Base-by-base conservation (phyloP, 108 stramenopile genomes). In the Skeletonema marinoi region DNA sequence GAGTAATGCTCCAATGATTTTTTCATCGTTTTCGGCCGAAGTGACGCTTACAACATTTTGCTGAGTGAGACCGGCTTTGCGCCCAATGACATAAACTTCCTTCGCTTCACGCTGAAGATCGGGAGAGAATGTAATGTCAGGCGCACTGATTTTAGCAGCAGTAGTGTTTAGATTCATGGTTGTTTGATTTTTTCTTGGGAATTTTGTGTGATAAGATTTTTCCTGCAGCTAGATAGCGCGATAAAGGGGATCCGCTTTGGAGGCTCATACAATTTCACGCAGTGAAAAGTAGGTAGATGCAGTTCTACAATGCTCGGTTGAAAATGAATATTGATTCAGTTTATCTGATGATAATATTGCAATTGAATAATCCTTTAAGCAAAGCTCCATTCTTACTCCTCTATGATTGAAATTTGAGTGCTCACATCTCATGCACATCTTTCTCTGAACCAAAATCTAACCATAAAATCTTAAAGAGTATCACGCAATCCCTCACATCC, bases 401-500 rank as follows among this genome's bases (percentile, higher is more conserved):
- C 3, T 21, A 25, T 17, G 19, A 25, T 56, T n/a, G 44, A 46
- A 46, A 56, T 9, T 25, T 21, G 6, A 56, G 16, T 56, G 9
- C 8, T 56, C 54, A 46, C 44, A 46, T 56, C 54, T 8, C 54
- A 25, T 56, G 54, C 25, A 10, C 50, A 51, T 42, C 41, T 3
- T 42, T 42, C 12, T 42, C 41, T 42, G 12, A 42, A 12, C 41
- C 35, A 1, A 36, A 32, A 32, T 6, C 60, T 3, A 35, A 36
- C 7, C 1, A 64, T 1, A 64, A 35, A 16, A 16, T 38, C 61
- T 71, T 80, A 83, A 30, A 83, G 82, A 44, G 67, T 65, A 36
- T 83, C 78, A 65, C 82, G 73, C 74, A 83, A 70, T 14, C 48
- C 77, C 29, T 54, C 13, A 30, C 81, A 82, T 32, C 81, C 81